Evolutionary conservation across 2,329 filamentous ascomycete genomes (phyloP), one percentile per base, ranked within the genome.

Genomic region (Bipolaris cookei): DNA sequence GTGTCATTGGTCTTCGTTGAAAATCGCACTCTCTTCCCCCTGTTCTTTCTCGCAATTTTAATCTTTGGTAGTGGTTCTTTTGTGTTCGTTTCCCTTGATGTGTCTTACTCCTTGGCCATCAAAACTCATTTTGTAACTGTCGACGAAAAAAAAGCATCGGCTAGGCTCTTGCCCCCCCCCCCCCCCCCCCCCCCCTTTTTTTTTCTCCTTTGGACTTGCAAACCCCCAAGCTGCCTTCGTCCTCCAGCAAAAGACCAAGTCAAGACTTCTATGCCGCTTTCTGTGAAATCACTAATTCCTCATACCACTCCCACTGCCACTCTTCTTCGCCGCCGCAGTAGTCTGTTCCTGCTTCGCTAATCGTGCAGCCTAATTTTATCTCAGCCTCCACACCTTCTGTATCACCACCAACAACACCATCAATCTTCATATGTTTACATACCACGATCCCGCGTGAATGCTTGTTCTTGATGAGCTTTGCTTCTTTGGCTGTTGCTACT

Each of bases 1-100:
- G 91, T 75, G 91, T 95, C 52, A 95, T 96, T 76, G 91, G 91
- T 54, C 82, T 96, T 67, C 89, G 91, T 75, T 91, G 76, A 80
- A 18, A 30, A 28, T 8, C 25, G 25, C 25, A 2, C 25, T 28
- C 25, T 28, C 25, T 42, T 13, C 32, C 37, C 32, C 32, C 21
- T 49, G 25, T 51, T 53, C 20, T 43, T 54, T 65, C 63, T 28
- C 7, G 8, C 58, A 60, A 35, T 30, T 65, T 62, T 62, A 63
- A 58, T 62, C 25, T 41, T 55, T 57, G 54, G 59, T 50, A 47
- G 55, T 51, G 51, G 49, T 59, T 52, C 49, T 38, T 43, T 53
- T 21, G 25, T 28, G 25, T 28, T 28, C 25, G 8, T 39, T 47
- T 38, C 41, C 16, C 21, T 51, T 52, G 45, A 57, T 32, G 34